A percentile compares a stretch with the other conserved stretches of the same genome.
Conservation (phyloP, 1,284 basidiomycete genomes). For the Sporisorium exsertum region DNA sequence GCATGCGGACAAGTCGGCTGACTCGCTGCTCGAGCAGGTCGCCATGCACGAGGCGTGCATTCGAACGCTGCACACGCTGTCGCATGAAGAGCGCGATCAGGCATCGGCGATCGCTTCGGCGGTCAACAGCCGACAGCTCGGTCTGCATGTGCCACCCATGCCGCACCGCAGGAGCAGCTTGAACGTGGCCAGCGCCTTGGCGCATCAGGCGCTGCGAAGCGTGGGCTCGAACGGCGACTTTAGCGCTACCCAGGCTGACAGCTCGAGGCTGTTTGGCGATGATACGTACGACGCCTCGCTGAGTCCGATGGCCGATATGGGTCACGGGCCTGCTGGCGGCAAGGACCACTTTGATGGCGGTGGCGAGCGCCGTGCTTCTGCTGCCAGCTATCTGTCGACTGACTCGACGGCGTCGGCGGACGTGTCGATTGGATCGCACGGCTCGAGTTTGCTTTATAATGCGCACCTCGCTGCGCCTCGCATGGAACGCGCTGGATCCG, state of each 20-base stretch:
- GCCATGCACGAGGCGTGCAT: conserved; percentile 46
- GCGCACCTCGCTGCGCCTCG: conserved; percentile 20
- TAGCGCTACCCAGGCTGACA: conserved; percentile 21
- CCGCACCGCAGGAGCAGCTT: conserved; percentile 29
- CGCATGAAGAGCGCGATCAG: conserved; percentile 23
- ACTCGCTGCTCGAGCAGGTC: conserved; percentile 43
- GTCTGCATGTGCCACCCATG: conserved; percentile 9
- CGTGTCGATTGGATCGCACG: conserved; percentile 31
- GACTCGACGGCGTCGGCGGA: conserved; percentile 36
- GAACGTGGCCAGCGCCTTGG: not conserved
- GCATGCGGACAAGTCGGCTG: conserved; percentile 18
- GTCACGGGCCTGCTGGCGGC: conserved; percentile 10
- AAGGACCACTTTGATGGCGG: not conserved
- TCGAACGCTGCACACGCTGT: conserved; percentile 15
- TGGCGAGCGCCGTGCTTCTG: conserved; percentile 23
- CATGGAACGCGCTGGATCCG: conserved; percentile 21
- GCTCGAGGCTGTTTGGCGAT: conserved; percentile 25
- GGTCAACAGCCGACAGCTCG: conserved; percentile 5
- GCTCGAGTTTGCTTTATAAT: conserved; percentile 38
- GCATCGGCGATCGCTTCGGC: conserved; percentile 23
- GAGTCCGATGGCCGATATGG: conserved; percentile 45
- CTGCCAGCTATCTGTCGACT: conserved; percentile 34
- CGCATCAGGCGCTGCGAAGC: conserved; percentile 3
- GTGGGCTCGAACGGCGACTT: conserved; percentile 26
- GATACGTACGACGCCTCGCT: conserved; percentile 27